Base-by-base conservation (phyloP, 306 rosid genomes). In the Leucaena leucocephala region DNA sequence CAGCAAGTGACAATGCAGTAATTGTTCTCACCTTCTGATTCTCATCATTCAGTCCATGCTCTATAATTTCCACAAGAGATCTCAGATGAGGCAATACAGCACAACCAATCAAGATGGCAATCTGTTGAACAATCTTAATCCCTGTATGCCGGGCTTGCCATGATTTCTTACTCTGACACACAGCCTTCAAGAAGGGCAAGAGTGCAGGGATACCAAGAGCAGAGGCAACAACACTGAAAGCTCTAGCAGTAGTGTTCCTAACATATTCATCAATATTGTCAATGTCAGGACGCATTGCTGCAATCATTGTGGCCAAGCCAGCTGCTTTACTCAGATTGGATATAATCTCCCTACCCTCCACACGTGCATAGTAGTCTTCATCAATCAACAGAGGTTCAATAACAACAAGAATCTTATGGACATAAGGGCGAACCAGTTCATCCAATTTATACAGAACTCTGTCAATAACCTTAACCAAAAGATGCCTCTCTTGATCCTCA, bases 101-200 rank as follows among this genome's bases (percentile, higher is more conserved):
- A 80, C 98, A 89, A 13, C 97, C 98, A 54, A 94, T 94, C 83
- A 94, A 90, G 86, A 94, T 92, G 65, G 98, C 98, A 84, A 94
- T 94, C 92, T 94, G 98, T 86, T 92, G 98, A 72, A 94, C 97
- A 79, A 94, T 94, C 87, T 94, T 94, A 74, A 94, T 94, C 48
- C 98, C 98, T 2, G 98, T 94, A 74, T 94, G 98, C 67, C 98
- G 87, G 38, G 97, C 98, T 79, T 92, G 98, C 97, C 97, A 94
- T 6, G 97, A 94, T 81, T 94, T 94, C 91, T 94, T 94, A 85
- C 98, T 94, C 84, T 94, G 97, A 90, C 97, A 94, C 40, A 92
- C 98, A 27, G 97, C 97, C 87, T 92, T 94, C 89, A 94, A 72
- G 84, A 94, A 94, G 8, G 97, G 98, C 81, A 94, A 84, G 13